Conservation (phyloP, 495 filamentous ascomycete species). For the Trichoderma orchidacearum region DNA sequence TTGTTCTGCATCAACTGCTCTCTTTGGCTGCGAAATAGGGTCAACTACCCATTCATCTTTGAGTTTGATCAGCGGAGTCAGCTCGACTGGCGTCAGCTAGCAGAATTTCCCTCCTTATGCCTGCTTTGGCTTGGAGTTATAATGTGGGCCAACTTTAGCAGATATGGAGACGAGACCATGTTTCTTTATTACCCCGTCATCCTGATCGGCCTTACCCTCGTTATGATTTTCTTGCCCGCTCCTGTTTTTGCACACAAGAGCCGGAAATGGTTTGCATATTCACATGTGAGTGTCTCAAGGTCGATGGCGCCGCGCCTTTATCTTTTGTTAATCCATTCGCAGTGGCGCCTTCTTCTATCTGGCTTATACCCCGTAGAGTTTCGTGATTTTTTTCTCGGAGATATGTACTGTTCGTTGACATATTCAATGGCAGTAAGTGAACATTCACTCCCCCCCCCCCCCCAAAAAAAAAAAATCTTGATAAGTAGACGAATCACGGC, state of each 20-base stretch:
- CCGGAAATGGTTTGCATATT: conserved; percentile 72
- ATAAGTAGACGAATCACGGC: background rate
- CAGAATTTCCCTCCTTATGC: conserved; percentile 71
- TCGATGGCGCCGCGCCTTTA: conserved; percentile 3
- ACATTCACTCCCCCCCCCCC: background rate
- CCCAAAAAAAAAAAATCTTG: too few relatives aligned
- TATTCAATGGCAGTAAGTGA: conserved; percentile 72
- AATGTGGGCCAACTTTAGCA: conserved; percentile 77
- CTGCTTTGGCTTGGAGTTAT: conserved; percentile 64
- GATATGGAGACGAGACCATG: conserved; percentile 47
- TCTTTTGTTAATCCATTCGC: background rate
- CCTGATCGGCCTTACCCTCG: conserved; percentile 48
- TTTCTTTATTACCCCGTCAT: conserved; percentile 86
- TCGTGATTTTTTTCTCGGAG: conserved; percentile 91
- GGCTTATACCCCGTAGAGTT: conserved; percentile 92
- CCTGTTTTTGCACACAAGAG: conserved; percentile 63
- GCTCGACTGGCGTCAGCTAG: conserved; percentile 78
- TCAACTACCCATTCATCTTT: conserved; percentile 95
- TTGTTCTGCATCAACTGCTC: conserved; percentile 69
- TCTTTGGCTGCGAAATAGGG: conserved; percentile 67
- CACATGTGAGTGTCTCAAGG: conserved; percentile 45
- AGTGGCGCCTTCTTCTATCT: conserved; percentile 77
- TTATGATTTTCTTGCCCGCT: conserved; percentile 61
- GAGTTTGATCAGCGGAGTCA: conserved; percentile 81
- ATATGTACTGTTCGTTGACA: conserved; percentile 92